Evolutionary conservation across 2,329 filamentous ascomycete genomes (phyloP).

Genomic region (Geosmithia flava): DNA sequence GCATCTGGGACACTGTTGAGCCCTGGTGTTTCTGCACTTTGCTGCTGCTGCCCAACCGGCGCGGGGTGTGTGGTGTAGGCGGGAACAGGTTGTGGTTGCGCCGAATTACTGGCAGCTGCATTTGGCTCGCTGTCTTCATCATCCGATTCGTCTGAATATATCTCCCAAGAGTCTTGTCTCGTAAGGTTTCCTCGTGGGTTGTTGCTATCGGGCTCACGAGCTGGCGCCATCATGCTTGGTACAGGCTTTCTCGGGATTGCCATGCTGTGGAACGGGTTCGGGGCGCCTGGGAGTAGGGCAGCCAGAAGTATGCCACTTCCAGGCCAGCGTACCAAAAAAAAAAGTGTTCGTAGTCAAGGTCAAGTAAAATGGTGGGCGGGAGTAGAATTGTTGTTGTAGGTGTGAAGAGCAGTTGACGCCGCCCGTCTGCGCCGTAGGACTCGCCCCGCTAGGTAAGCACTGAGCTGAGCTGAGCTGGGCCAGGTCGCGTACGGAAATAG

Average conservation of each 20-base stretch:
- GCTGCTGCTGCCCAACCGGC: not conserved
- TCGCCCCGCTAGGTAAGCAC: too few species aligned
- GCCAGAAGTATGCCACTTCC: not conserved
- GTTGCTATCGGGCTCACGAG: not conserved
- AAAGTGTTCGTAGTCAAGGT: not conserved
- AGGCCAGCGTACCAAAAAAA: not conserved
- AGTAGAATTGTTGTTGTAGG: too few species aligned
- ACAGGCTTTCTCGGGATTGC: constrained; percentile 1
- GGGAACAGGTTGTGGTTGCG: not conserved
- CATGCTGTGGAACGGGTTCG: not conserved
- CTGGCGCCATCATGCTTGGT: not conserved
- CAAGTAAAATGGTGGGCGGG: too few species aligned
- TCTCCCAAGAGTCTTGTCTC: constrained; percentile 2
- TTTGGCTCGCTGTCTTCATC: not conserved
- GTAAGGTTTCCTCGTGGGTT: not conserved
- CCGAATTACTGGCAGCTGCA: not conserved
- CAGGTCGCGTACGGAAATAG: too few species aligned
- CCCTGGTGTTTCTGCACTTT: not conserved
- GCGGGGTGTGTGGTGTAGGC: not conserved
- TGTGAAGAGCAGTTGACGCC: too few species aligned
- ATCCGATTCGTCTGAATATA: constrained; percentile 2
- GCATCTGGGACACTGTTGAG: constrained; percentile 1
- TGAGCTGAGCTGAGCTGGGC: too few species aligned
- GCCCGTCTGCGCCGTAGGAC: too few species aligned
- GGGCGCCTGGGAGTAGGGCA: too few species aligned